Evolutionary conservation across 2,329 filamentous ascomycete species (phyloP).

Genomic region (Hypoxylon rubiginosum): DNA sequence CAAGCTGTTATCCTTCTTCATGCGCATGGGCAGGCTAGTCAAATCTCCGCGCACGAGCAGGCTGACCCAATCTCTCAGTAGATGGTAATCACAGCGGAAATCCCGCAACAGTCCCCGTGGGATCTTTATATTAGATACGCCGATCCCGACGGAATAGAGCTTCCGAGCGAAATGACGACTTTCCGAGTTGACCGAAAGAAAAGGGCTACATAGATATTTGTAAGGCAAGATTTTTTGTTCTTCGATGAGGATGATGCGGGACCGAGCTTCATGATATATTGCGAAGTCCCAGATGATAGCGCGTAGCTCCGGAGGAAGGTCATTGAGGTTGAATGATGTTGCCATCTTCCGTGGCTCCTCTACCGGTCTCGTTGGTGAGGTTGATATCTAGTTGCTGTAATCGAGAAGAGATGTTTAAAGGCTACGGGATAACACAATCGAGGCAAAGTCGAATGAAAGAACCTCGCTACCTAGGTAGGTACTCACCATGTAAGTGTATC

Average conservation of each 20-base stretch:
- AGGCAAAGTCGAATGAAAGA: too few relatives aligned
- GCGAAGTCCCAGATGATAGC: slow-evolving; percentile 1
- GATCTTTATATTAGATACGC: neutral
- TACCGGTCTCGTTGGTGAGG: neutral
- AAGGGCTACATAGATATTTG: slow-evolving; percentile 5
- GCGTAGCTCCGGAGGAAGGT: slow-evolving; percentile 6
- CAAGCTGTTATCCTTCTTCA: neutral
- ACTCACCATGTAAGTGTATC: too few relatives aligned
- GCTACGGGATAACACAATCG: too few relatives aligned
- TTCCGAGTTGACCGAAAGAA: neutral
- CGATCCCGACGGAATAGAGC: slow-evolving; percentile 3
- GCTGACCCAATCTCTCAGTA: too few relatives aligned
- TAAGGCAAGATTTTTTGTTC: neutral
- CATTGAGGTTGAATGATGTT: neutral
- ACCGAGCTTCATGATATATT: slow-evolving; percentile 3
- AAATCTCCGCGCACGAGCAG: too few relatives aligned
- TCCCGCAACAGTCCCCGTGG: too few relatives aligned
- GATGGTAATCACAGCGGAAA: too few relatives aligned
- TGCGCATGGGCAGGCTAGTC: too few relatives aligned
- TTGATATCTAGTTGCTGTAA: neutral
- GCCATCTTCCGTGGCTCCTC: neutral
- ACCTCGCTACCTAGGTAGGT: too few relatives aligned
- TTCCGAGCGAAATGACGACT: neutral
- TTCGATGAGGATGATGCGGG: neutral
- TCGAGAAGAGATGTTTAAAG: too few relatives aligned